Evolutionary conservation across 768 basidiomycete genomes (phyloP), one percentile per base, ranked within the genome.

Genomic region (Boletus rubroflammeus): DNA sequence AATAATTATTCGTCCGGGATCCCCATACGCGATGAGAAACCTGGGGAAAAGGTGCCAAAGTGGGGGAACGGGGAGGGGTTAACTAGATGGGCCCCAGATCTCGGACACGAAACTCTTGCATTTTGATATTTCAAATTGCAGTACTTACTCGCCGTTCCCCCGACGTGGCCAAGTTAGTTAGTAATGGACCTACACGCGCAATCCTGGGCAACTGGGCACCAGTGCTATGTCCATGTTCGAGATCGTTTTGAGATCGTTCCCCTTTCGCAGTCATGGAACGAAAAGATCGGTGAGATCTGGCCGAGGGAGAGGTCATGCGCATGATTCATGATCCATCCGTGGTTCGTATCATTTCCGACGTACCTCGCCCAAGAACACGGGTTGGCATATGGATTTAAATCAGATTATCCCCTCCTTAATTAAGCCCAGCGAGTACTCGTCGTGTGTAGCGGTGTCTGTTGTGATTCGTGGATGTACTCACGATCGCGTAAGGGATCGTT

Each of bases 61-160:
- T 6, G n/a, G 10, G 5, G 38, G 38, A 19, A 17, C 4, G 25
- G 3, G 29, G 31, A 23, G 51, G 32, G 51, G 34, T 26, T 28
- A n/a, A 14, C n/a, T 32, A 19, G 21, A 11, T 15, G 9, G n/a
- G n/a, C 23, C 25, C 39, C 29, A 17, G 32, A 42, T 53, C 28
- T 9, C 11, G 9, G 6, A 38, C 8, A 15, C 58, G 58, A 63
- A 50, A 38, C 42, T 64, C 54, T 63, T 54, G 50, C n/a, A 35
- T 62, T 62, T 43, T 6, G 28, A 11, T 36, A 62, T 62, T 62
- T 62, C 58, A 62, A 62, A 62, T 63, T 35, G 31, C 6, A 35
- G 31, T 10, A 14, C 32, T 34, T 10, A 14, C 32, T 34, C 32
- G 32, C 15, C 11, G 3, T 38, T 1, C 31, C 31, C 31, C 9